phyloP scores from a whole-genome alignment of 441 rosid species.

The Jatropha podagrica region DNA sequence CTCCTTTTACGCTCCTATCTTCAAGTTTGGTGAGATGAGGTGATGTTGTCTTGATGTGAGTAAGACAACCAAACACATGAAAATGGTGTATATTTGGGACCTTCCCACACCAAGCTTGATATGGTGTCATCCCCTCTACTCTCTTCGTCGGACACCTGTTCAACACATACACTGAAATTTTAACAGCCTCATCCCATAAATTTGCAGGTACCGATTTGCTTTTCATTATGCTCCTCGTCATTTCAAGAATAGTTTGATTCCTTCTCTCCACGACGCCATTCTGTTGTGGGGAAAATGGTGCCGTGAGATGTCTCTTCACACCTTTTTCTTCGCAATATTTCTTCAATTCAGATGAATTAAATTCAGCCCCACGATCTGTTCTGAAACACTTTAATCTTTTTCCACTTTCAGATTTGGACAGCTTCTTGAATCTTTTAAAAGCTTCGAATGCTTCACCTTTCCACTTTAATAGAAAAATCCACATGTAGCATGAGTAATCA shows the following conservation, averaged over 20 bases:
- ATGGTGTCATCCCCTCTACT: constrained; percentile 1
- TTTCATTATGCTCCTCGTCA: background rate
- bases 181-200: constrained; percentile 6
- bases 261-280: constrained; percentile 13
- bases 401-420: no score
- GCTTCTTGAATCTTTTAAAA: no score
- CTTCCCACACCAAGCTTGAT: constrained; percentile 13
- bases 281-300: constrained; percentile 7
- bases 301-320: no score
- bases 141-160: background rate
- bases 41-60: constrained; percentile 1
- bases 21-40: constrained; percentile 3
- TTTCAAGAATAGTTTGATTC: constrained; percentile 5
- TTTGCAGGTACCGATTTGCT: background rate
- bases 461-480: no score
- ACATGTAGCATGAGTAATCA: no score
- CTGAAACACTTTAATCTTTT: no score
- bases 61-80: constrained; percentile 8
- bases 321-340: no score
- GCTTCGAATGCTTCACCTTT: no score
- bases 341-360: no score
- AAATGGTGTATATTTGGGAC: constrained; percentile 7
- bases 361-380: no score
- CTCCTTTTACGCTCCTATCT: constrained; percentile 6
- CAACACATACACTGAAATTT: constrained; percentile 2